Conservation (phyloP, 257 asterid species). For the Jaltomata sinuosa region DNA sequence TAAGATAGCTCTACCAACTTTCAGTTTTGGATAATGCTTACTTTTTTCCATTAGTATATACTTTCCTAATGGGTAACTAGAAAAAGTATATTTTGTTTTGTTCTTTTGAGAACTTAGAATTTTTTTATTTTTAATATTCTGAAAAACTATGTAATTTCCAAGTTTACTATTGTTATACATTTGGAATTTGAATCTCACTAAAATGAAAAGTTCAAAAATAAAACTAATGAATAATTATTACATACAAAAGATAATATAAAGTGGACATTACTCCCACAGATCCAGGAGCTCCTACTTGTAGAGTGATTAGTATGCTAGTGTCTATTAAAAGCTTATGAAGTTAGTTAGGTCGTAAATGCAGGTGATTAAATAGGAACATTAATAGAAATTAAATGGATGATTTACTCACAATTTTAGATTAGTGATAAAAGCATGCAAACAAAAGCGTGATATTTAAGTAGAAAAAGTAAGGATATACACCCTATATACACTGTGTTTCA, state of each 20-base stretch:
- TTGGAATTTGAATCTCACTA: not conserved
- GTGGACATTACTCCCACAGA: not conserved
- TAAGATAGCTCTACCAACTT: not conserved
- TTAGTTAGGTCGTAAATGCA: not conserved
- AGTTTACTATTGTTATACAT: not conserved
- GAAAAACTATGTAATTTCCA: not conserved
- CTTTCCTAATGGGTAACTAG: not conserved
- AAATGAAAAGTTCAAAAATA: not conserved
- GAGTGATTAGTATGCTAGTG: not conserved
- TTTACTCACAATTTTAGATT: not conserved
- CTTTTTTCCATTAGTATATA: not conserved
- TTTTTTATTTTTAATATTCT: not conserved
- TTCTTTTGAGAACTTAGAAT: not conserved
- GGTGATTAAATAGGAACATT: not conserved
- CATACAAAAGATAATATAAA: not conserved
- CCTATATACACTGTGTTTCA: not conserved
- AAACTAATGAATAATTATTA: not conserved
- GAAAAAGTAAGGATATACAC: not conserved
- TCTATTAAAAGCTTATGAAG: not conserved
- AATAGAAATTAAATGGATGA: not conserved
- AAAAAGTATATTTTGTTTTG: not conserved
- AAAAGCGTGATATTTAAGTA: not conserved
- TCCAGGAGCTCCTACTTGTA: not conserved
- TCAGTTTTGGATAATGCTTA: not conserved
- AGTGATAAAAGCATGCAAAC: not conserved